phyloP scores from a whole-genome alignment of 73 alveolate species.

The Paramecium pentaurelia region DNA sequence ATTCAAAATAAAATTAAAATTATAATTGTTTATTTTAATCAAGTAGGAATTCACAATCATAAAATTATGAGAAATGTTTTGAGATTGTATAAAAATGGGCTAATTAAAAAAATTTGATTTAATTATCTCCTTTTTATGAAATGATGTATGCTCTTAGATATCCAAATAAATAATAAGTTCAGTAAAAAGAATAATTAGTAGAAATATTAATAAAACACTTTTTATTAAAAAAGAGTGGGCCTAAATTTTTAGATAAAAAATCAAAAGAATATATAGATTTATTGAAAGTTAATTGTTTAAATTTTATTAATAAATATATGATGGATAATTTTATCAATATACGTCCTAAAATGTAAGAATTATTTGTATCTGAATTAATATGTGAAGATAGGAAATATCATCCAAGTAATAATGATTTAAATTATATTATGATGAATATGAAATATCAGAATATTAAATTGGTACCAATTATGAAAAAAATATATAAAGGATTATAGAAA shows the following conservation, averaged over 20 bases:
- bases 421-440: not conserved
- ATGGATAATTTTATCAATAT: not conserved
- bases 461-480: not conserved
- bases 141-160: not conserved
- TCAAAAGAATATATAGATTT: not conserved
- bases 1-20: not conserved
- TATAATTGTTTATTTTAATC: not conserved
- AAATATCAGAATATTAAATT: not conserved
- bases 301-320: not conserved
- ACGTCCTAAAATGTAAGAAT: not conserved
- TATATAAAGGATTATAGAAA: not conserved
- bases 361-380: not conserved
- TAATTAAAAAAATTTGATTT: not conserved
- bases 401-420: not conserved
- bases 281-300: not conserved
- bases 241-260: not conserved
- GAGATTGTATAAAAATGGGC: not conserved
- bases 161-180: not conserved
- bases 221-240: not conserved
- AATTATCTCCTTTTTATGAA: not conserved
- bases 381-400: not conserved
- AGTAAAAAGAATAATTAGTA: not conserved
- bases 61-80: not conserved
- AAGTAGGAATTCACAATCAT: not conserved
- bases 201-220: not conserved